Evolutionary conservation across 2,329 filamentous ascomycete species (phyloP).

Genomic region (Dryadomyces quercivorus): DNA sequence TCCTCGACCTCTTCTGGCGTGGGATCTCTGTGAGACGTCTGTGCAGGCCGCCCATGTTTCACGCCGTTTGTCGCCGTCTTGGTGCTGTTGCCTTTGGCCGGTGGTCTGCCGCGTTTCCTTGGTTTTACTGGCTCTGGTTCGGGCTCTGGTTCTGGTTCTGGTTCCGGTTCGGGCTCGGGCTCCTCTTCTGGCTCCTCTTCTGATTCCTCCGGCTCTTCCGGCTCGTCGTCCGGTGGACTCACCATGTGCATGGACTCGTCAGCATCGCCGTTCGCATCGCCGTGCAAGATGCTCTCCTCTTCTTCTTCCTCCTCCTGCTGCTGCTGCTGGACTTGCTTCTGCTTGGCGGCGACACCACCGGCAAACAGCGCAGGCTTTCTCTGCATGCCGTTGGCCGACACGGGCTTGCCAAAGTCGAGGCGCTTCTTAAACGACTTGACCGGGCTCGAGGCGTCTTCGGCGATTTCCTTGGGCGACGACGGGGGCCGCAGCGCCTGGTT

Average conservation of each 20-base stretch:
- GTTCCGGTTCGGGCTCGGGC: constrained; percentile 10
- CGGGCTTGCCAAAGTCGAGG: constrained; percentile 35
- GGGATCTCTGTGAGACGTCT: constrained; percentile 3
- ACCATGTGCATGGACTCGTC: constrained; percentile 32
- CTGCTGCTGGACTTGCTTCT: constrained; percentile 18
- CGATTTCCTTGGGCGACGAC: constrained; percentile 32
- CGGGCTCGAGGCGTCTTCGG: constrained; percentile 18
- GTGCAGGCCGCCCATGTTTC: constrained; percentile 6
- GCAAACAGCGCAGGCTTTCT: constrained; percentile 7
- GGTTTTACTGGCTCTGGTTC: not conserved
- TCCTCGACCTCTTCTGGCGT: constrained; percentile 10
- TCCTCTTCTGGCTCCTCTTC: constrained; percentile 16
- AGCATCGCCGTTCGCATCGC: constrained; percentile 14
- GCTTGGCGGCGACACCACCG: not conserved
- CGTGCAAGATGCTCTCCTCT: constrained; percentile 14
- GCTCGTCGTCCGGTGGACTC: constrained; percentile 11
- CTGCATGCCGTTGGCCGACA: constrained; percentile 12
- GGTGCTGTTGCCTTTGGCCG: constrained; percentile 1
- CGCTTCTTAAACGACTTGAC: constrained; percentile 35
- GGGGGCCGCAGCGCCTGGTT: constrained; percentile 44
- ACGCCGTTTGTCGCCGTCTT: not conserved
- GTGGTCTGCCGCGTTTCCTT: constrained; percentile 1
- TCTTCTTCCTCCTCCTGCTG: constrained; percentile 17
- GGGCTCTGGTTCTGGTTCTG: constrained; percentile 10
- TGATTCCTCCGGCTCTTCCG: constrained; percentile 14